Evolutionary conservation across 176 grass and related monocot species (phyloP).

Genomic region (Ananas comosus): DNA sequence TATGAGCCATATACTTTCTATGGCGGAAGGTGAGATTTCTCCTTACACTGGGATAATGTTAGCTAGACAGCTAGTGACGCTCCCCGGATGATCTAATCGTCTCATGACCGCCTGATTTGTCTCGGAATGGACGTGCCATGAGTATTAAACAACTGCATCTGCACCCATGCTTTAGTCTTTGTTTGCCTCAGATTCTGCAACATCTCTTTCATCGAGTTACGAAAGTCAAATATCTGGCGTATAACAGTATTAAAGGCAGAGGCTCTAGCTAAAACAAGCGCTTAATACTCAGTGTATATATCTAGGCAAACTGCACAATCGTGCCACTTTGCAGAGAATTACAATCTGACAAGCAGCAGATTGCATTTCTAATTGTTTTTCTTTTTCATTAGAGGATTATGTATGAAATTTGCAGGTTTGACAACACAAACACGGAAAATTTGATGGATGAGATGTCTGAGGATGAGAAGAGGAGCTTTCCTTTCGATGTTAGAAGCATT

Average conservation of each 20-base stretch:
- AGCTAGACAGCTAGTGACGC: too few species aligned
- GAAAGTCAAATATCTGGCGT: too few species aligned
- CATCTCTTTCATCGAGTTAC: too few species aligned
- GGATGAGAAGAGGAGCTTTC: constrained; percentile 51
- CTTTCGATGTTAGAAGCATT: constrained; percentile 67
- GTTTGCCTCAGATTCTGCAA: too few species aligned
- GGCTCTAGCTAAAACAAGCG: too few species aligned
- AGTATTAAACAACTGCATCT: too few species aligned
- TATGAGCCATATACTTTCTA: constrained; percentile 97
- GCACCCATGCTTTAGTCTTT: too few species aligned
- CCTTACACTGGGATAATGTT: not conserved
- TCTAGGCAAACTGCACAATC: not conserved
- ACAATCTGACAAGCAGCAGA: too few species aligned
- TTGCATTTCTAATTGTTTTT: not conserved
- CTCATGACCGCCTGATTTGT: too few species aligned
- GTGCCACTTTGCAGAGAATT: not conserved
- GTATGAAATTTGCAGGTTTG: constrained; percentile 40
- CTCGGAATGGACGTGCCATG: too few species aligned
- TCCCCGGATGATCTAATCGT: not conserved
- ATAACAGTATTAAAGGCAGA: too few species aligned
- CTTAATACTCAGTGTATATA: too few species aligned
- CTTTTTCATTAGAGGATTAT: not conserved
- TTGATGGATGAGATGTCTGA: constrained; percentile 61
- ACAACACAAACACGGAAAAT: constrained; percentile 51
- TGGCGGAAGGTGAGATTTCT: constrained; percentile 46